Conservation (phyloP, 1,284 basidiomycete species). For the Austroboletus niveus region DNA sequence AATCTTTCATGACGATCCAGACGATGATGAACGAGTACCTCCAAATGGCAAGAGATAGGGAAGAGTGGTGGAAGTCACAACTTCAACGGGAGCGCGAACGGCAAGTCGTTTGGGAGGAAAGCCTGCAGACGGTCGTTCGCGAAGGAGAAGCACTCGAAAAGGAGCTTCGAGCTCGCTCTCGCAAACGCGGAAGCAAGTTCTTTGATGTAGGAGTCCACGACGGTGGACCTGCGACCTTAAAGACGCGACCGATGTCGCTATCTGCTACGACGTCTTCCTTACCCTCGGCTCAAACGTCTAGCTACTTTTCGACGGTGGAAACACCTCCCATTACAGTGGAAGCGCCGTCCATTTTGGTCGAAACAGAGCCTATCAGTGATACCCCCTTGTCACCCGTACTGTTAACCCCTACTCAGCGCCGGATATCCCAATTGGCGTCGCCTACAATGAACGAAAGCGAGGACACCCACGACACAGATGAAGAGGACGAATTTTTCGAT, state of each 20-base stretch:
- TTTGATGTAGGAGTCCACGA: conserved; percentile 36
- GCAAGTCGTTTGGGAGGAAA: conserved; percentile 89
- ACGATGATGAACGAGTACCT: conserved; percentile 68
- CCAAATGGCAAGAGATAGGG: conserved; percentile 76
- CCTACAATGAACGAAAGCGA: conserved; percentile 35
- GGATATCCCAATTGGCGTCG: conserved; percentile 16
- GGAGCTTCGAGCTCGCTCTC: conserved; percentile 66
- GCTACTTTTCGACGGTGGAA: conserved; percentile 17
- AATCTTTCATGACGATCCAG: conserved; percentile 60
- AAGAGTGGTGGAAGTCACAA: conserved; percentile 71
- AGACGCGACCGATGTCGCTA: conserved; percentile 24
- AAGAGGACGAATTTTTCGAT: conserved; percentile 98
- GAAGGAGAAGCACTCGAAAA: conserved; percentile 86
- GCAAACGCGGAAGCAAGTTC: conserved; percentile 55
- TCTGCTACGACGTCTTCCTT: conserved; percentile 6
- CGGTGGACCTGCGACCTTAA: conserved; percentile 26
- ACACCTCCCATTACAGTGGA: conserved; percentile 1
- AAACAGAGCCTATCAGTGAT: conserved; percentile 2
- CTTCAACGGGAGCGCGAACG: conserved; percentile 72
- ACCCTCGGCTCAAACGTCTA: conserved; percentile 17
- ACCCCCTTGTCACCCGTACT: conserved; percentile 15
- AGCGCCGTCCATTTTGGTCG: conserved; percentile 11
- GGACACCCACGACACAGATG: conserved; percentile 67
- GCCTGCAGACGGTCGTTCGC: conserved; percentile 79
- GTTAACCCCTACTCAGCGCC: conserved; percentile 31